Evolutionary conservation across 2,329 filamentous ascomycete genomes (phyloP), one percentile per base, ranked within the genome.

Genomic region (Aspergillus piperis): DNA sequence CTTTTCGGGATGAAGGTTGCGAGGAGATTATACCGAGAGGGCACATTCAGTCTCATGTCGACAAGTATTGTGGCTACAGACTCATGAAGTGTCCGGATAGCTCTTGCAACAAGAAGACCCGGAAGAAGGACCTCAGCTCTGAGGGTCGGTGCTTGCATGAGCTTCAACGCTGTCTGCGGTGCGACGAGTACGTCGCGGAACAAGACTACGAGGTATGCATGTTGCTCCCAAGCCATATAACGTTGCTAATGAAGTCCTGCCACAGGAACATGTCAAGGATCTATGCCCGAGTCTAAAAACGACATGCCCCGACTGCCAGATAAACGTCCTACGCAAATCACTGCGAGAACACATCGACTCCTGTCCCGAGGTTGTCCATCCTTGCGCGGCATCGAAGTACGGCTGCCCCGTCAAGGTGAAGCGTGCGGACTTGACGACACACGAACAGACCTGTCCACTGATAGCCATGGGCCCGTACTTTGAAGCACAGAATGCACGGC

Each of bases 1-100:
- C 86, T 0, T 84, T 83, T 61, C 72, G 70, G n/a, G 72, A 73
- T 21, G 78, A 81, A 10, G 86, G 86, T 5, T 88, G 86, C 73
- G 69, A 73, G 42, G 80, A 82, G 65, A 72, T 82, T 27, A 71
- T 85, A 51, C 81, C 85, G 56, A 78, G 86, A 51, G 83, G 82
- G 44, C 82, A 85, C 66, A 78, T 87, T 52, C 80, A 84, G 70
- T 80, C 83, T 60, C 86, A 88, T 69, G 81, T 87, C 54, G 81
- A 84, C 68, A 83, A 84, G 63, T 86, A 88, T 67, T 88, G 86
- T 68, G 80, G 80, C 10, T 84, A 84, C 66, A 79, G 81, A 54
- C 72, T 80, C 39, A 74, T 88, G 21, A 78, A 81, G 60, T 88
- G 86, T 61, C 77, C 82, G 1, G 76, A 76, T 19, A 66, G 73